Evolutionary conservation across 2,329 filamentous ascomycete species (phyloP), one percentile per base, ranked within the genome.

Genomic region (Albophoma yamanashiensis): DNA sequence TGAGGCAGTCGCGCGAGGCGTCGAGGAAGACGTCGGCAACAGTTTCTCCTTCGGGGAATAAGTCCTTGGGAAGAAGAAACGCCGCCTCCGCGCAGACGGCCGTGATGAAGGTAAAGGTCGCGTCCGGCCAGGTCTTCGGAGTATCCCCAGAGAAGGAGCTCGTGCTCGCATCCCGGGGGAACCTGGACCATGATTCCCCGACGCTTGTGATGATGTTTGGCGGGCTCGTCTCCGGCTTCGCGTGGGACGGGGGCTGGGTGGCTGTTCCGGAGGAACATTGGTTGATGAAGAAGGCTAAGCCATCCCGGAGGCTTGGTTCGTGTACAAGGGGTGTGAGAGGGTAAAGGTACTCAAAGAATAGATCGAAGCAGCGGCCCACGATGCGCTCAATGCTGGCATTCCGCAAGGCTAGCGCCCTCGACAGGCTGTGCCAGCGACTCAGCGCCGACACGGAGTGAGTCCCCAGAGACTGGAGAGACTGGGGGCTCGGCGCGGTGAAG

Each of bases 331-430:
- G 75, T 22, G 71, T 77, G 2, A 78, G 68, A 2, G 75, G 75
- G 57, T 74, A 77, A 2, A 78, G 73, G 56, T 76, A 76, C 58
- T 76, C 68, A 39, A 76, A 77, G 60, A 76, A 78, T 25, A 77
- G 62, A 59, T 75, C 69, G 39, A 77, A 68, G 57, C 74, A 77
- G 34, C 67, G 66, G 31, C 65, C 67, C 8, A 72, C 66, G 6
- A 70, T 63, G 7, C 62, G 62, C 34, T 72, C 66, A 11, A 71
- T 59, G 55, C 64, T 62, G 20, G 62, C 60, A 36, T 67, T 66
- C 47, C 66, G 63, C 17, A 69, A 59, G 1, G 67, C 62, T 58
- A 73, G 52, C 11, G 66, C 60, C 2, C 63, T 59, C 4, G 65
- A 64, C 14, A 74, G 60, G 20, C 62, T 60, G 53, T 64, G 65